These are phyloP conservation scores for Fusarium tanahbumbuense DNA, from an alignment of 2,329 filamentous ascomycete genomes.

Conservation along the genomic window DNA sequence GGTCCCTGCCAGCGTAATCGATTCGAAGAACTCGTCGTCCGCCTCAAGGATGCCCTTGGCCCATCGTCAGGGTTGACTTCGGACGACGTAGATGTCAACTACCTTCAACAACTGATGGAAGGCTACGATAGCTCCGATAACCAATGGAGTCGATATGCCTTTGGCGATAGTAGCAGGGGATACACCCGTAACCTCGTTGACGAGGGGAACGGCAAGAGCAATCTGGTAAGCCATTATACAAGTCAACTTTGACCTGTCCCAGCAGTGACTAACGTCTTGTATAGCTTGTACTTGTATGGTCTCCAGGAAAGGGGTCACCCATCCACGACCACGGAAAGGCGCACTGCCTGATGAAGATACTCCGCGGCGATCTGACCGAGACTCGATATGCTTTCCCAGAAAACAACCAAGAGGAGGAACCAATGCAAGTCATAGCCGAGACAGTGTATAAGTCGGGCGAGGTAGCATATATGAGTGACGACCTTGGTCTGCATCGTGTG, in stretches of 20 bases:
- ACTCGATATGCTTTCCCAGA: conserved; percentile 82
- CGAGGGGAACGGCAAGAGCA: conserved; percentile 84
- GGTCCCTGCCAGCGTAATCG: conserved; percentile 51
- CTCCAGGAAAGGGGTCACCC: conserved; percentile 81
- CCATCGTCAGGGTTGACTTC: conserved; percentile 85
- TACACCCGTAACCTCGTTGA: conserved; percentile 94
- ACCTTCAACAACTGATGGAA: conserved; percentile 79
- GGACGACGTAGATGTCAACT: conserved; percentile 79
- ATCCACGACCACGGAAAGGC: conserved; percentile 92
- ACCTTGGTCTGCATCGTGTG: conserved; percentile 86
- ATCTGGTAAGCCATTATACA: conserved; percentile 64
- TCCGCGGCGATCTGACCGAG: conserved; percentile 82
- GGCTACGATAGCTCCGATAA: conserved; percentile 74
- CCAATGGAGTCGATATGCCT: conserved; percentile 81
- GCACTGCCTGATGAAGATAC: conserved; percentile 92
- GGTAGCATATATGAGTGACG: conserved; percentile 92
- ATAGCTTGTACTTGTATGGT: conserved; percentile 90
- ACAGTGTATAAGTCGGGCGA: conserved; percentile 76
- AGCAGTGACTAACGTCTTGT: conserved; percentile 32
- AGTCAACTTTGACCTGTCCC: conserved; percentile 17
- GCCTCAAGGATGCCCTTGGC: conserved; percentile 80
- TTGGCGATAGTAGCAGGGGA: conserved; percentile 74
- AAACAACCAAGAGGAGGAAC: conserved; percentile 58
- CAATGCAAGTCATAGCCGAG: conserved; percentile 73
- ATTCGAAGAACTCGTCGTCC: conserved; percentile 78